phyloP scores from a whole-genome alignment of 2,329 filamentous ascomycete genomes.

The Penicillium sp. region DNA sequence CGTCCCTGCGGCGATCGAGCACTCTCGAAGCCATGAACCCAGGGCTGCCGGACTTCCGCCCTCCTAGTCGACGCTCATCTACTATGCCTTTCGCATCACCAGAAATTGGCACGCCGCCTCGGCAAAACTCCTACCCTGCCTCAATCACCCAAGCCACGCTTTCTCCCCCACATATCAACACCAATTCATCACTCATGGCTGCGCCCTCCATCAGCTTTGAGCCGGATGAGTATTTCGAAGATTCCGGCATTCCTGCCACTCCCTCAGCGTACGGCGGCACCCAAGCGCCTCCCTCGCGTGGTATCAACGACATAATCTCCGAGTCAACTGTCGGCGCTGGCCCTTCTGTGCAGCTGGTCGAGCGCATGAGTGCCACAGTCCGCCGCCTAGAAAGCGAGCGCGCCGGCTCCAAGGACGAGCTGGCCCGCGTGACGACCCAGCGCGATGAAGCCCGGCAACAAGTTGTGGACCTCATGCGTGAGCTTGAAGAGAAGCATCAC shows the following conservation, averaged over 20 bases:
- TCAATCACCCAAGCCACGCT: constrained; percentile 28
- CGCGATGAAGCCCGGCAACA: constrained; percentile 88
- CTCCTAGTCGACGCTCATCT: constrained; percentile 43
- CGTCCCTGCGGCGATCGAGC: constrained; percentile 41
- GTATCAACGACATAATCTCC: constrained; percentile 80
- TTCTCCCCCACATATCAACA: constrained; percentile 30
- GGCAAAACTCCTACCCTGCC: constrained; percentile 47
- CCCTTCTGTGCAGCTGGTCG: constrained; percentile 89
- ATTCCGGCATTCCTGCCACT: constrained; percentile 32
- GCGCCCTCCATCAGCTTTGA: constrained; percentile 46
- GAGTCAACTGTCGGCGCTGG: constrained; percentile 87
- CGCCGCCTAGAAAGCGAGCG: constrained; percentile 89
- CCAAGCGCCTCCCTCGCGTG: constrained; percentile 47
- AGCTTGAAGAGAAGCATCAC: constrained; percentile 68
- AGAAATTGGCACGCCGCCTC: constrained; percentile 41
- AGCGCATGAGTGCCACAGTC: constrained; percentile 91
- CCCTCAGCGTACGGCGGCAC: constrained; percentile 41
- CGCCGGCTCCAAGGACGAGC: constrained; percentile 81
- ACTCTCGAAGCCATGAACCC: constrained; percentile 40
- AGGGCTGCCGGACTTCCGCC: constrained; percentile 35
- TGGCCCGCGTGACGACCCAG: constrained; percentile 75
- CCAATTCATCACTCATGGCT: constrained; percentile 25
- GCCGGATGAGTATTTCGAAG: constrained; percentile 46
- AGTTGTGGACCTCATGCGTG: constrained; percentile 85
- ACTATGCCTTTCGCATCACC: constrained; percentile 36